Percentiles rank a stretch among this genome's conserved stretches.
phyloP scores from a whole-genome alignment of 768 basidiomycete species.

The Termitomyces sp. region DNA sequence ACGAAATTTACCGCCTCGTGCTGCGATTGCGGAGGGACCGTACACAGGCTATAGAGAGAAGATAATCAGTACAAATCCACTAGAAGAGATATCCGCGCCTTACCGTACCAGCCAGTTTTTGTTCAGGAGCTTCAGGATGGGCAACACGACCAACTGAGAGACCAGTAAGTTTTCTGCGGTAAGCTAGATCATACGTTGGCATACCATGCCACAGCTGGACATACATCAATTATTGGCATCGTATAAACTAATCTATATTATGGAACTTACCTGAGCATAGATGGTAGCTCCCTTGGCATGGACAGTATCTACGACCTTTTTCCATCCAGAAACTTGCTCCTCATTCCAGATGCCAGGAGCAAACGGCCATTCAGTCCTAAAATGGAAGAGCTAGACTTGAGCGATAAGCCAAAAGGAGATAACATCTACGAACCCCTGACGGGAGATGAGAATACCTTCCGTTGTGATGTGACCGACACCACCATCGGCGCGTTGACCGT shows the following conservation, averaged over 20 bases:
- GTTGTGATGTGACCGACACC: constrained; percentile 31
- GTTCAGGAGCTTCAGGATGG: constrained; percentile 34
- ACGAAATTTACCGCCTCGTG: constrained; percentile 36
- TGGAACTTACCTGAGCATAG: constrained; percentile 33
- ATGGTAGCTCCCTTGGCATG: constrained; percentile 40
- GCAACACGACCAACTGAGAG: constrained; percentile 28
- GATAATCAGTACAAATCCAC: neutral
- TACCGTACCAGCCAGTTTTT: constrained; percentile 30
- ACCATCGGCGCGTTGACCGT: constrained; percentile 29
- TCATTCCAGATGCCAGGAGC: constrained; percentile 44
- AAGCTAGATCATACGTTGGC: neutral
- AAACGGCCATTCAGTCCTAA: constrained; percentile 38
- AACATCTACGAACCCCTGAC: constrained; percentile 31
- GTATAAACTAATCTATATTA: neutral
- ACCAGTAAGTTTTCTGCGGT: neutral
- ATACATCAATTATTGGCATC: neutral
- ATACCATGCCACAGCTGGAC: constrained; percentile 33
- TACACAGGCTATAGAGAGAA: constrained; percentile 33
- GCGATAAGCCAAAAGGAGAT: neutral
- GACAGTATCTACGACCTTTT: constrained; percentile 40
- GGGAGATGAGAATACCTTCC: constrained; percentile 33
- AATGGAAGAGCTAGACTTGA: neutral
- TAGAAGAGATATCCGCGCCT: neutral
- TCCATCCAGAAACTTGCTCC: constrained; percentile 41
- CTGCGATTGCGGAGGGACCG: constrained; percentile 38